Percentiles rank a stretch among this genome's conserved stretches.
phyloP scores from a whole-genome alignment of 108 stramenopile genomes.

The Cyclotella baltica region DNA sequence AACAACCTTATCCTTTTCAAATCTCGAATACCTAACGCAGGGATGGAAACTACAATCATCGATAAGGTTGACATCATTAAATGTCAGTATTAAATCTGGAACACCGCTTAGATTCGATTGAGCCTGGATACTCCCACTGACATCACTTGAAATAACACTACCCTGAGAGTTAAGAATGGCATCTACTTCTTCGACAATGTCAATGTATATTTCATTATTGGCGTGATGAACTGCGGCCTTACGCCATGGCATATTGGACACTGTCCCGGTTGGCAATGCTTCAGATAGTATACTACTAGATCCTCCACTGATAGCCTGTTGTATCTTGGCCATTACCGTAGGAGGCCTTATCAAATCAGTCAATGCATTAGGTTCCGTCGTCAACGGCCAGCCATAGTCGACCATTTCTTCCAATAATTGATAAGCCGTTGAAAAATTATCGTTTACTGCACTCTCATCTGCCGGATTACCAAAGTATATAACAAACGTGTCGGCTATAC shows the following conservation, averaged over 20 bases:
- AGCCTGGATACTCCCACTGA: conserved; percentile 90
- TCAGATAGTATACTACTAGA: conserved; percentile 69
- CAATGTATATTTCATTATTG: conserved; percentile 98
- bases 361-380: conserved; percentile 98
- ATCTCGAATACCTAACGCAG: conserved; percentile 95
- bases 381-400: conserved; percentile 97
- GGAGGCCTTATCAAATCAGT: conserved; percentile 96
- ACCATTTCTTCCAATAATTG: conserved; percentile 99
- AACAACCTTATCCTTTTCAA: conserved; percentile 91
- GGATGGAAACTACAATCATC: conserved; percentile 99
- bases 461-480: conserved; percentile 94
- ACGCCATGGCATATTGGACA: conserved; percentile 99
- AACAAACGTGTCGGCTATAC: conserved; percentile 93
- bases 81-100: conserved; percentile 94
- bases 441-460: conserved; percentile 96
- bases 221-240: conserved; percentile 91
- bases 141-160: conserved; percentile 88
- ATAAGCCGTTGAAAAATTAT: conserved; percentile 97
- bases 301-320: conserved; percentile 63
- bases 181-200: conserved; percentile 97
- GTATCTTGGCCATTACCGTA: conserved; percentile 85
- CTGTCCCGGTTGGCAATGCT: conserved; percentile 86
- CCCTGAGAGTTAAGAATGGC: conserved; percentile 92
- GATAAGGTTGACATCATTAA: conserved; percentile 89
- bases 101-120: conserved; percentile 93